These are phyloP conservation scores for Trichosporon sp. DNA, from an alignment of 1,284 basidiomycete genomes.

Conservation along the genomic window DNA sequence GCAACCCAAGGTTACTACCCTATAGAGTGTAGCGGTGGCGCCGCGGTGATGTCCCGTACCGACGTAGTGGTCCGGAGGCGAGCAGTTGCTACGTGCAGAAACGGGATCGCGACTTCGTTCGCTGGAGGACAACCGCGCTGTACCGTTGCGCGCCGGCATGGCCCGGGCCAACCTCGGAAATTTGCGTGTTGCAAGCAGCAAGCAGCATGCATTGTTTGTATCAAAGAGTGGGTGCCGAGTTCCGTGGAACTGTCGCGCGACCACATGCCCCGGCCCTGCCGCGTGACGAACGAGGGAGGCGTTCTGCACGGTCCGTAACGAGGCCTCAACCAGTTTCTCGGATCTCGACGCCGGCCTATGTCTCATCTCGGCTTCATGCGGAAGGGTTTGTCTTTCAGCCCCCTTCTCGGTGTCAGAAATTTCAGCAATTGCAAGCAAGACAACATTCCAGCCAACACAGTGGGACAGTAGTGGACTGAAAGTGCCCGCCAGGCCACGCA, in stretches of 20 bases:
- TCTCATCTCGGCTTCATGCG: neutral
- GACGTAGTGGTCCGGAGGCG: neutral
- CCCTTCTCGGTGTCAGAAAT: too few species aligned
- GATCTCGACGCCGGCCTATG: neutral
- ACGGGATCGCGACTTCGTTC: neutral
- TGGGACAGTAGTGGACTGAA: neutral
- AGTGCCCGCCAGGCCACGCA: neutral
- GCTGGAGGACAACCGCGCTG: neutral
- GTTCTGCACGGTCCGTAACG: neutral
- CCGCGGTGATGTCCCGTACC: neutral
- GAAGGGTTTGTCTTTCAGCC: neutral
- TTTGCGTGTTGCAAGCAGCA: slow-evolving; percentile 1
- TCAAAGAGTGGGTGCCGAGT: neutral
- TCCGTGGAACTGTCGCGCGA: slow-evolving; percentile 4
- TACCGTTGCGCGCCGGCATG: neutral
- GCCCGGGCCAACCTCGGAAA: neutral
- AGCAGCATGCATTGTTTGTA: neutral
- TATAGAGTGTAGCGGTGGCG: neutral
- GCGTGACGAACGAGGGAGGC: neutral
- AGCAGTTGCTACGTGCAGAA: neutral
- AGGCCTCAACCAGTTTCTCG: neutral
- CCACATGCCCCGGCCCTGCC: slow-evolving; percentile 1
- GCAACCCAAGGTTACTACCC: neutral
- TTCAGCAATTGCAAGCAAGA: too few species aligned
- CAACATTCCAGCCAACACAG: too few species aligned